These are phyloP conservation scores for Jaenimonas drosophilae DNA, from an alignment of 208 protist genomes.

Conservation along the genomic window DNA sequence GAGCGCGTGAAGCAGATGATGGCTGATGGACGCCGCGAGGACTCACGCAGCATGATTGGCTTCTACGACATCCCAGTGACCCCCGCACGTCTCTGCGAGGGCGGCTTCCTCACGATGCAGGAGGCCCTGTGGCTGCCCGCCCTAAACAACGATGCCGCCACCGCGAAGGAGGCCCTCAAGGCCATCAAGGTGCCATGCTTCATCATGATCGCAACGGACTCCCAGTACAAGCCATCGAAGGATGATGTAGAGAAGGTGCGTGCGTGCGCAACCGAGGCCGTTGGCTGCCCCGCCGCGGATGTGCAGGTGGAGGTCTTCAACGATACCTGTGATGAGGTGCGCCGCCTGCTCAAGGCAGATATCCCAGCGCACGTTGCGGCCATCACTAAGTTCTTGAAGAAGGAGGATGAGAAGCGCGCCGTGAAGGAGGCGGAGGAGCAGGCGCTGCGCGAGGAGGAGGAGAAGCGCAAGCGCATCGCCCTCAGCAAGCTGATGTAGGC, in stretches of 20 bases:
- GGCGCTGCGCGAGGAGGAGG: conserved; percentile 10
- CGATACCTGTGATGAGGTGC: conserved; percentile 56
- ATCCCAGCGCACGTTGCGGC: conserved; percentile 15
- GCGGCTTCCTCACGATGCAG: conserved; percentile 47
- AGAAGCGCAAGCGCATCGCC: conserved; percentile 16
- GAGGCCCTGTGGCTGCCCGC: conserved; percentile 65
- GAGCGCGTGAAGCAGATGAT: conserved; percentile 22
- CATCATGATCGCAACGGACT: conserved; percentile 43
- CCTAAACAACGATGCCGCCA: conserved; percentile 15
- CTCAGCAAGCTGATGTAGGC: conserved; percentile 11
- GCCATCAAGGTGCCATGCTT: conserved; percentile 36
- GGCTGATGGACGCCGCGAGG: conserved; percentile 25
- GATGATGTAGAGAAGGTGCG: conserved; percentile 17
- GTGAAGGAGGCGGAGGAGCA: conserved; percentile 14
- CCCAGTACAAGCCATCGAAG: conserved; percentile 26
- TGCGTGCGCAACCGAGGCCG: conserved; percentile 9
- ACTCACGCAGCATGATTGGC: conserved; percentile 25
- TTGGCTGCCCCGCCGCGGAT: conserved; percentile 18
- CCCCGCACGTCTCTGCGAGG: conserved; percentile 28
- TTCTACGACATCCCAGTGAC: conserved; percentile 70
- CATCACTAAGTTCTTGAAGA: conserved; percentile 34
- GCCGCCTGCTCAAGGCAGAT: conserved; percentile 42
- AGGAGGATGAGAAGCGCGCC: conserved; percentile 15
- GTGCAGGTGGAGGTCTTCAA: conserved; percentile 38
- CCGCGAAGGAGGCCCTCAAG: conserved; percentile 14